These are phyloP conservation scores for Seiridium unicorne DNA, from an alignment of 2,329 filamentous ascomycete species.

Conservation along the genomic window DNA sequence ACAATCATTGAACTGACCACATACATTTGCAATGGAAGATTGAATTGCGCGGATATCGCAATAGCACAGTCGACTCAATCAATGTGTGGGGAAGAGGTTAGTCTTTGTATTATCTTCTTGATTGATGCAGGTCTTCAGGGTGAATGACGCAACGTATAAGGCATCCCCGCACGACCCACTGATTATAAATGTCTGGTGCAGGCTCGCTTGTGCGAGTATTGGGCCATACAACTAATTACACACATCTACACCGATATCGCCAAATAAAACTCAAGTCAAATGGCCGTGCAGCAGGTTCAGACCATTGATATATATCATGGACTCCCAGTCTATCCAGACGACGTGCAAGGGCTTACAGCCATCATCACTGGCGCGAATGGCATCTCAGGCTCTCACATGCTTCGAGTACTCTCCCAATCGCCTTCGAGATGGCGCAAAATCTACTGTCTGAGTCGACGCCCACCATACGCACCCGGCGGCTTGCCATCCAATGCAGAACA, in stretches of 20 bases:
- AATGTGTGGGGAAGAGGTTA: no score
- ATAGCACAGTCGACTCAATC: no score
- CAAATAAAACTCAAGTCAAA: not conserved
- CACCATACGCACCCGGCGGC: conserved; percentile 13
- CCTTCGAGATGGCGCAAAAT: conserved; percentile 51
- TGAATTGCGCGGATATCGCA: no score
- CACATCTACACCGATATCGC: no score
- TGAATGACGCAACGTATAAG: not conserved
- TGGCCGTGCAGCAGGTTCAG: conserved; percentile 1
- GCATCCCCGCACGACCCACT: not conserved
- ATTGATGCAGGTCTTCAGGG: not conserved
- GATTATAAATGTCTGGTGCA: no score
- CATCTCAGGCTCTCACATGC: conserved; percentile 49
- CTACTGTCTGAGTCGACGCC: conserved; percentile 45
- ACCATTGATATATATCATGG: conserved; percentile 47
- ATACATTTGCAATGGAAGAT: no score
- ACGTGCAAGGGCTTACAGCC: conserved; percentile 42
- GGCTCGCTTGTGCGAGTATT: no score
- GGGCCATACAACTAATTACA: no score
- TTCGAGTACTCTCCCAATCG: conserved; percentile 43
- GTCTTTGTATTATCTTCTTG: not conserved
- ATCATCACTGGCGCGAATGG: conserved; percentile 54
- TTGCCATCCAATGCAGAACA: conserved; percentile 16
- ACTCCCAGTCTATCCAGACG: conserved; percentile 42
- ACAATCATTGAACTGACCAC: no score